Evolutionary conservation across 768 basidiomycete species (phyloP).

Genomic region (Termitomyces sp.): DNA sequence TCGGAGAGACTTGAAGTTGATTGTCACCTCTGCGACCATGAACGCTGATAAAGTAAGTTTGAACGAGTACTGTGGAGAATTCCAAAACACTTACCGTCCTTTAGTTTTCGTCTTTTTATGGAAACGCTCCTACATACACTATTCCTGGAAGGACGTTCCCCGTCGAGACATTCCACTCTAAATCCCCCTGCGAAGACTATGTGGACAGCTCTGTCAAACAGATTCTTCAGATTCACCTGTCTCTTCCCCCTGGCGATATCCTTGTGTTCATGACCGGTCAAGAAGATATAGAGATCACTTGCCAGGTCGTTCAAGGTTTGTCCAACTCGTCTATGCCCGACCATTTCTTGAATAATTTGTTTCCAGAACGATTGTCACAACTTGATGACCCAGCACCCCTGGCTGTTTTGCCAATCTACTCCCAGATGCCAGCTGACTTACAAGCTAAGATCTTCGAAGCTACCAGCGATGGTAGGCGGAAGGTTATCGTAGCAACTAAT

Average conservation of each 20-base stretch:
- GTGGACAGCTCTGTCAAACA: constrained; percentile 98
- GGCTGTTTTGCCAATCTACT: constrained; percentile 96
- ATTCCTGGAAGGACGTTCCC: constrained; percentile 94
- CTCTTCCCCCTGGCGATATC: constrained; percentile 90
- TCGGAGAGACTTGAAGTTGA: constrained; percentile 88
- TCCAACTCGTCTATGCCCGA: not conserved
- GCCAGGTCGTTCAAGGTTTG: constrained; percentile 86
- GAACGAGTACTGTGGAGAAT: not conserved
- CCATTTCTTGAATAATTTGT: constrained; percentile 1
- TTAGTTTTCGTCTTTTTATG: constrained; percentile 94
- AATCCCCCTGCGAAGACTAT: constrained; percentile 98
- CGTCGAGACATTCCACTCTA: constrained; percentile 93
- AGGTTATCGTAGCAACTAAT: constrained; percentile 98
- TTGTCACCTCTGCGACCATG: constrained; percentile 99
- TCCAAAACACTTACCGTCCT: not conserved
- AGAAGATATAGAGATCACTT: constrained; percentile 97
- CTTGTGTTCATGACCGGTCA: constrained; percentile 99
- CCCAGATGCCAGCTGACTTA: constrained; percentile 98
- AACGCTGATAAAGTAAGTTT: constrained; percentile 89
- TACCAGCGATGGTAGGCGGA: constrained; percentile 89
- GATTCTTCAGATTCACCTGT: constrained; percentile 93
- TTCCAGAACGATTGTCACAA: constrained; percentile 81
- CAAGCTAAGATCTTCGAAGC: constrained; percentile 98
- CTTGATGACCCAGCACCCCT: constrained; percentile 87
- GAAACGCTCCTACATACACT: constrained; percentile 91